phyloP scores from a whole-genome alignment of 257 asterid genomes.

The Nicotiana sylvestris region DNA sequence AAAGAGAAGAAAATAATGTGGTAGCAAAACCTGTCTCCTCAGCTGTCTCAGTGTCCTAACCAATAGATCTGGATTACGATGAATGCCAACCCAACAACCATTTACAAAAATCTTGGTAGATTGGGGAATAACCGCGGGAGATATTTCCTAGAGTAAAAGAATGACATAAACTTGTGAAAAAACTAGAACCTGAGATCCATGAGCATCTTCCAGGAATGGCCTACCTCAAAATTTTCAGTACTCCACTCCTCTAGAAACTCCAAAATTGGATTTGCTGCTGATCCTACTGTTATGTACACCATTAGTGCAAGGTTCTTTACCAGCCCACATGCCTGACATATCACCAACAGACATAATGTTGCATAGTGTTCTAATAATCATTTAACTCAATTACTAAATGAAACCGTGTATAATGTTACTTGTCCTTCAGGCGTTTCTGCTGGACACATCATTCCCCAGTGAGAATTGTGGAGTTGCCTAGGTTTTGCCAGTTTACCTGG shows the following conservation, averaged over 20 bases:
- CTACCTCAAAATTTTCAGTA: slow-evolving; percentile 95
- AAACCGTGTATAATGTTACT: slow-evolving; percentile 24
- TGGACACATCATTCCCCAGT: slow-evolving; percentile 99
- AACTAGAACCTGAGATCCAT: not conserved
- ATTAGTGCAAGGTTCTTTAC: slow-evolving; percentile 96
- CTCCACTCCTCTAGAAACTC: slow-evolving; percentile 99
- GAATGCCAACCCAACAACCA: slow-evolving; percentile 98
- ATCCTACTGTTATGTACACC: slow-evolving; percentile 97
- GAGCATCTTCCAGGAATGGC: slow-evolving; percentile 1
- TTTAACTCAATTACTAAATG: not conserved
- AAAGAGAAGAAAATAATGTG: slow-evolving; percentile 1
- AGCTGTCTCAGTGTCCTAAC: slow-evolving; percentile 82
- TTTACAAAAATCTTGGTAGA: slow-evolving; percentile 93
- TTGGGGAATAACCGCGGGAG: slow-evolving; percentile 93
- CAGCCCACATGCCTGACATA: slow-evolving; percentile 83
- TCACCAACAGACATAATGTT: slow-evolving; percentile 14
- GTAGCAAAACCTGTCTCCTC: slow-evolving; percentile 74
- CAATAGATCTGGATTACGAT: slow-evolving; percentile 96
- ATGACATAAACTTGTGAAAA: slow-evolving; percentile 2
- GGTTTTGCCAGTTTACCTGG: slow-evolving; percentile 96
- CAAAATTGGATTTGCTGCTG: slow-evolving; percentile 97
- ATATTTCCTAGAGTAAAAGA: slow-evolving; percentile 63
- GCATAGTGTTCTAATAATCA: not conserved
- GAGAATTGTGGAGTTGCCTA: slow-evolving; percentile 97
- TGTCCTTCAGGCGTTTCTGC: slow-evolving; percentile 99